A percentile compares a stretch with the other conserved stretches of the same genome.
Evolutionary conservation across 345 rosid species (phyloP).

Genomic region (Firmiana major): DNA sequence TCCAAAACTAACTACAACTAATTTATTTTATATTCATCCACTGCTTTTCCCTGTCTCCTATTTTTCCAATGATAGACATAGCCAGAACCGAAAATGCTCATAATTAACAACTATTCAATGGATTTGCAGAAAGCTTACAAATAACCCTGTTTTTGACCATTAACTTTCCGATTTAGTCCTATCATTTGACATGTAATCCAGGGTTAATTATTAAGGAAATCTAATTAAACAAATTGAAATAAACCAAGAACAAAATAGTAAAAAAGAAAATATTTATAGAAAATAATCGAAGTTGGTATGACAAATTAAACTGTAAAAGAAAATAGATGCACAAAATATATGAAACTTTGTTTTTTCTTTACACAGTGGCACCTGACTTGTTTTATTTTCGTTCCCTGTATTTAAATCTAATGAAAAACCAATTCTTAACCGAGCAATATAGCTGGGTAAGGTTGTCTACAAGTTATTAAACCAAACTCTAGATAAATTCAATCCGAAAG

Average conservation of each 20-base stretch:
- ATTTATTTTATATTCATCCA: constrained; percentile 27
- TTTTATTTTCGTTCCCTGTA: neutral
- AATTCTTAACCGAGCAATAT: neutral
- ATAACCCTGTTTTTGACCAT: too few relatives aligned
- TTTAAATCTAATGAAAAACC: neutral
- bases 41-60: neutral
- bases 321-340: neutral
- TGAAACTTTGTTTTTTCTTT: too few relatives aligned
- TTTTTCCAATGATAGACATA: neutral
- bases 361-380: constrained; percentile 2
- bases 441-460: neutral
- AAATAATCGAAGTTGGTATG: neutral
- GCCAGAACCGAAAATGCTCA: neutral
- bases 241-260: neutral
- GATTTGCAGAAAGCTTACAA: neutral
- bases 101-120: neutral
- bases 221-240: neutral
- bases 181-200: neutral
- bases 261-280: neutral
- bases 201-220: too few relatives aligned
- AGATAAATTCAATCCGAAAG: constrained; percentile 9
- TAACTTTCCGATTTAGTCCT: neutral
- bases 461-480: neutral
- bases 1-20: constrained; percentile 24
- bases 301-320: neutral